These are phyloP conservation scores for Kwoniella pini DNA, from an alignment of 768 basidiomycete species.

Conservation along the genomic window DNA sequence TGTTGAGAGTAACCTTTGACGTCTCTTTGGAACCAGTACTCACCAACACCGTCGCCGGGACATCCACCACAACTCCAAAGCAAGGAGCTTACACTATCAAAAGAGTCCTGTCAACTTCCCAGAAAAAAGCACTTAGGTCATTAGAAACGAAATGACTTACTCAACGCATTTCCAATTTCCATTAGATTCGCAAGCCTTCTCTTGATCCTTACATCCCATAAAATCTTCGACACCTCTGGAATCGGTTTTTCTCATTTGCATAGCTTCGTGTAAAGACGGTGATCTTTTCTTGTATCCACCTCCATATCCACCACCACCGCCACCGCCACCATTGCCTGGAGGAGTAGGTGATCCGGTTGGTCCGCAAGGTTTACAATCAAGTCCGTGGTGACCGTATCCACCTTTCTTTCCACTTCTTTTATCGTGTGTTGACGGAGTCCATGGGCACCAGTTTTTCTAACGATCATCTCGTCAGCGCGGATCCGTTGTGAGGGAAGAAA, in stretches of 20 bases:
- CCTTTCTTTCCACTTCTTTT: constrained; percentile 12
- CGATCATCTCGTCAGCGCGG: background rate
- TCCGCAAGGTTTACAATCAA: constrained; percentile 7
- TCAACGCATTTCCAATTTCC: constrained; percentile 21
- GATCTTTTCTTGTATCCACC: constrained; percentile 5
- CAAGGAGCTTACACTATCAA: constrained; percentile 23
- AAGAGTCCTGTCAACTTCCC: too few species aligned
- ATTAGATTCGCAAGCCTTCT: constrained; percentile 29
- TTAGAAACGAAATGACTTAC: constrained; percentile 1
- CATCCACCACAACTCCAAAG: constrained; percentile 31
- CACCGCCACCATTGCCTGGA: too few species aligned
- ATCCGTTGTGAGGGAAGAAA: too few species aligned
- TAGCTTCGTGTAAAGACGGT: constrained; percentile 14
- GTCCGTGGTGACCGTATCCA: constrained; percentile 3
- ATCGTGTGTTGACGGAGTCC: background rate
- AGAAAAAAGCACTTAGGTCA: too few species aligned
- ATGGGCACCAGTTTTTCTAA: constrained; percentile 2
- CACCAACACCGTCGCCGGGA: constrained; percentile 26
- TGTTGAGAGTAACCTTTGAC: too few species aligned
- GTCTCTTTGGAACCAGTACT: too few species aligned
- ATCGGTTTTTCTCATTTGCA: constrained; percentile 13
- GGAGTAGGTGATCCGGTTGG: constrained; percentile 3
- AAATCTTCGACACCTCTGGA: constrained; percentile 4
- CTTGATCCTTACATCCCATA: constrained; percentile 14
- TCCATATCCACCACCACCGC: too few species aligned